Evolutionary conservation across 805 yeast species (phyloP).

Genomic region (Saccharomycodes ludwigii): DNA sequence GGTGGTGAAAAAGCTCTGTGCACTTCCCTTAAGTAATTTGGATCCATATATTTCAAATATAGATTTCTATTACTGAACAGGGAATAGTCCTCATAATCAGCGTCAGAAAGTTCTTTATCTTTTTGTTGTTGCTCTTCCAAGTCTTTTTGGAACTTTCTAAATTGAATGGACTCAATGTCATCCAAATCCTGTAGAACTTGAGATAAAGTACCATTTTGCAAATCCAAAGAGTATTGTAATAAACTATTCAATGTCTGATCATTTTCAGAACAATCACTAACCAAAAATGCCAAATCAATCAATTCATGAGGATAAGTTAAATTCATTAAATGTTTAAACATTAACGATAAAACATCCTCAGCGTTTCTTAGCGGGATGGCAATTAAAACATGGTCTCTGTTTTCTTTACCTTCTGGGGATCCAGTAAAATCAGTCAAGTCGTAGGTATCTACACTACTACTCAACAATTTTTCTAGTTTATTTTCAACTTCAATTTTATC

Average conservation of each 20-base stretch:
- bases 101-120: too few relatives aligned
- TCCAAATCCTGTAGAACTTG: constrained; percentile 23
- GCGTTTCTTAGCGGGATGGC: constrained; percentile 75
- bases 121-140: constrained; percentile 27
- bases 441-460: constrained; percentile 42
- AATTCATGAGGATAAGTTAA: constrained; percentile 71
- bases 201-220: constrained; percentile 60
- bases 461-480: constrained; percentile 29
- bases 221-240: constrained; percentile 48
- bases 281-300: constrained; percentile 70
- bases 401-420: constrained; percentile 31
- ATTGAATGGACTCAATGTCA: too few relatives aligned
- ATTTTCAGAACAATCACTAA: constrained; percentile 60
- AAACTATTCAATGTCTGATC: constrained; percentile 58
- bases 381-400: constrained; percentile 54
- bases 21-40: constrained; percentile 44
- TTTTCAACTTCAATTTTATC: constrained; percentile 17
- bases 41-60: constrained; percentile 60
- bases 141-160: constrained; percentile 20
- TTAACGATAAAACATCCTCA: constrained; percentile 61
- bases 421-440: constrained; percentile 52
- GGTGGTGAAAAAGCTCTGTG: constrained; percentile 52
- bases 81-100: too few relatives aligned
- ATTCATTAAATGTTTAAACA: constrained; percentile 78
- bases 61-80: constrained; percentile 56